Percentiles rank a stretch among this genome's conserved stretches.
phyloP scores from a whole-genome alignment of 108 stramenopile species.

The Tribonema minus region DNA sequence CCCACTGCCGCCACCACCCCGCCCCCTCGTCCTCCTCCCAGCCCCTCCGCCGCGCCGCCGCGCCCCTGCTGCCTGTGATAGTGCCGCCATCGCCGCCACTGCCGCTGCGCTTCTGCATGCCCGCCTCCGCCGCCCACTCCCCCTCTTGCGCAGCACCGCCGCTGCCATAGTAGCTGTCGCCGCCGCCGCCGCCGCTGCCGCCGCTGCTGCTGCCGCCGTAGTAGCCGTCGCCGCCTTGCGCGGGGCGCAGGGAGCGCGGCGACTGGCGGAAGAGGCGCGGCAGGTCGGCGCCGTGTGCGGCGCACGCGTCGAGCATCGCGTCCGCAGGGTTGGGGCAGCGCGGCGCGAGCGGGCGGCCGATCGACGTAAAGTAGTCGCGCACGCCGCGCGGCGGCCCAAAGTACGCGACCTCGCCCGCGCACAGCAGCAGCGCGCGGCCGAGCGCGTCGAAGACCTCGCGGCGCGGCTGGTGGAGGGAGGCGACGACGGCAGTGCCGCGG shows the following conservation, averaged over 20 bases:
- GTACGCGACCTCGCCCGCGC: constrained; percentile 21
- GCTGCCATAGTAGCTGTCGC: neutral
- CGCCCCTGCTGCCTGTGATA: neutral
- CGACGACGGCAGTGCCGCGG: constrained; percentile 42
- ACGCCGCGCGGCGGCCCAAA: constrained; percentile 4
- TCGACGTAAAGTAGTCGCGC: constrained; percentile 6
- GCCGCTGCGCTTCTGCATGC: neutral
- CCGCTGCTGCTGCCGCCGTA: too few species aligned
- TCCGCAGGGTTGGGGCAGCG: constrained; percentile 6
- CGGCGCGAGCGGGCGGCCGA: neutral
- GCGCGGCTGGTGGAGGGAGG: constrained; percentile 56
- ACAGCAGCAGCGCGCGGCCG: constrained; percentile 44
- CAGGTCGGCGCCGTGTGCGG: neutral
- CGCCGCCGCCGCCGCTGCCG: too few species aligned
- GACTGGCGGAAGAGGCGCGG: neutral
- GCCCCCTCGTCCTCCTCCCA: neutral
- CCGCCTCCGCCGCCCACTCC: neutral
- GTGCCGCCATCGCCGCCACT: neutral
- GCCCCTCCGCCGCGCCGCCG: neutral
- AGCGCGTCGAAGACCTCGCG: constrained; percentile 18
- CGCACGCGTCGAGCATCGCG: constrained; percentile 3
- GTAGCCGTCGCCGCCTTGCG: neutral
- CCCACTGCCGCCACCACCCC: neutral
- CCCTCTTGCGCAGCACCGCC: too few species aligned
- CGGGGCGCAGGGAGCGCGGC: neutral